Evolutionary conservation across 2,329 filamentous ascomycete genomes (phyloP).

Genomic region (Neonectria sp.): DNA sequence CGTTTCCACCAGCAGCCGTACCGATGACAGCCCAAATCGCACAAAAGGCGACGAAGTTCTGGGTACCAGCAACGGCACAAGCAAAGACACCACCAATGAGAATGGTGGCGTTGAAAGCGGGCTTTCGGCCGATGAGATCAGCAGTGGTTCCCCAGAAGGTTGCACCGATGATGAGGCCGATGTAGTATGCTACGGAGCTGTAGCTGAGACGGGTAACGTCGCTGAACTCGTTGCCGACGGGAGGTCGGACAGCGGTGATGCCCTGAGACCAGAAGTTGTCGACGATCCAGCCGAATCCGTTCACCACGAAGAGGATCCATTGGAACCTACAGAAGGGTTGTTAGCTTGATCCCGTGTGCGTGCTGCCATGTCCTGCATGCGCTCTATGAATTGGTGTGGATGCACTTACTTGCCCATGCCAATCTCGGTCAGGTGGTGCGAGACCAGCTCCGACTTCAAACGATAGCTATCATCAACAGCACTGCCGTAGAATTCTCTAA

Average conservation of each 20-base stretch:
- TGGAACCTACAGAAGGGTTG: conserved; percentile 51
- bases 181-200: conserved; percentile 54
- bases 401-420: conserved; percentile 53
- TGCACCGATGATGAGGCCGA: conserved; percentile 61
- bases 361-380: background rate
- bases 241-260: conserved; percentile 52
- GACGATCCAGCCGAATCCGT: conserved; percentile 62
- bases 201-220: conserved; percentile 51
- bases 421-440: conserved; percentile 48
- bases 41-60: conserved; percentile 71
- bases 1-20: conserved; percentile 60
- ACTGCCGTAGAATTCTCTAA: conserved; percentile 54
- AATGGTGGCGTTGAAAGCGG: conserved; percentile 62
- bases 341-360: background rate
- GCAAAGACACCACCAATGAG: conserved; percentile 68
- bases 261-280: conserved; percentile 60
- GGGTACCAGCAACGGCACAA: conserved; percentile 69
- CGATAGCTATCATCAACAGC: conserved; percentile 50
- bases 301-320: conserved; percentile 62
- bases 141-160: conserved; percentile 61
- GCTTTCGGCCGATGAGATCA: conserved; percentile 59
- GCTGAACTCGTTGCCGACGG: conserved; percentile 53
- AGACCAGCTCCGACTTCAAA: conserved; percentile 52
- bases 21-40: conserved; percentile 67
- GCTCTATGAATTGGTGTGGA: too few species aligned